These are phyloP conservation scores for Diaporthe sp. DNA, from an alignment of 2,329 filamentous ascomycete genomes.

Conservation along the genomic window DNA sequence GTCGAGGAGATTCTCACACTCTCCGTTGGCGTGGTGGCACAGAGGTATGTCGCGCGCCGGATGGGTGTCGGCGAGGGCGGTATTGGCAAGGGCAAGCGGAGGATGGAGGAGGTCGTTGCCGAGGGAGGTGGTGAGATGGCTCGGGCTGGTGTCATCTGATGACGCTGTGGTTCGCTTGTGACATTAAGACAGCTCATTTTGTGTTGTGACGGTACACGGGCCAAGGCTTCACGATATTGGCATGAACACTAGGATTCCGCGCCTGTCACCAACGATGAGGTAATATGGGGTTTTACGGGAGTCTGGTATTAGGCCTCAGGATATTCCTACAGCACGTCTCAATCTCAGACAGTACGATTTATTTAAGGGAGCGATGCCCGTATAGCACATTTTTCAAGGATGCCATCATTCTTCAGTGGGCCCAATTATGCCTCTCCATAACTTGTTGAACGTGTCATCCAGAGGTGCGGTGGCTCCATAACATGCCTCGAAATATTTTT, in stretches of 20 bases:
- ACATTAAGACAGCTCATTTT: not conserved
- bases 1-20: constrained; percentile 87
- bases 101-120: constrained; percentile 64
- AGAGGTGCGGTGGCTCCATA: too few species aligned
- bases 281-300: not conserved
- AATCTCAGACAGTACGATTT: not conserved
- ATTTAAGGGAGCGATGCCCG: not conserved
- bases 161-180: too few species aligned
- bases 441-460: too few species aligned
- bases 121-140: constrained; percentile 70
- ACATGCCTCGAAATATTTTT: not conserved
- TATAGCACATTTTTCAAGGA: too few species aligned
- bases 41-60: constrained; percentile 91
- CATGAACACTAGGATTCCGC: not conserved
- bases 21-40: constrained; percentile 85
- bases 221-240: not conserved
- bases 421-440: too few species aligned
- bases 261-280: not conserved
- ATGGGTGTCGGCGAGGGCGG: constrained; percentile 95
- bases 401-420: not conserved
- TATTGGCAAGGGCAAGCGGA: constrained; percentile 70
- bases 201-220: not conserved
- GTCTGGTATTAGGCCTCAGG: not conserved
- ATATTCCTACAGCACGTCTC: constrained; percentile 8
- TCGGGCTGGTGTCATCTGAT: constrained; percentile 64